These are phyloP conservation scores for Trichosporon ovoides DNA, from an alignment of 1,284 basidiomycete species.

Conservation along the genomic window DNA sequence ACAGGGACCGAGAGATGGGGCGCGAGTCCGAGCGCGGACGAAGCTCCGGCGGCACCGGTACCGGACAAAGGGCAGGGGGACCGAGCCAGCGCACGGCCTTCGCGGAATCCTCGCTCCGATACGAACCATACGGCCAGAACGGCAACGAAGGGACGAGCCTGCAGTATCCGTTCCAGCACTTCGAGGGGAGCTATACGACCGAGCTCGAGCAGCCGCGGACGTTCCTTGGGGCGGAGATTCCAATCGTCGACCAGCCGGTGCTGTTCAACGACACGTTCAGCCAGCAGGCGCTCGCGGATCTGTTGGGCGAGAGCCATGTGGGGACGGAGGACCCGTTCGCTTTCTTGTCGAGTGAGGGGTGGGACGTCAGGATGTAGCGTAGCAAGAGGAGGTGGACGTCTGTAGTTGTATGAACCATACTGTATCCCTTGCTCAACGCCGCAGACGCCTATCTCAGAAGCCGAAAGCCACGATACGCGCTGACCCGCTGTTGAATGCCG, in stretches of 20 bases:
- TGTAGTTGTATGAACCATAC: too few species aligned
- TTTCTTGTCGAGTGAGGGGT: constrained; percentile 21
- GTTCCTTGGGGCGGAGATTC: constrained; percentile 11
- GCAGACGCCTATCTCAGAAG: too few species aligned
- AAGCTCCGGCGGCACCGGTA: too few species aligned
- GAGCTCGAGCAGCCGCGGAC: not conserved
- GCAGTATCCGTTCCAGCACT: constrained; percentile 1
- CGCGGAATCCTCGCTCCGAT: constrained; percentile 4
- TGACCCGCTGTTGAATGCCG: too few species aligned
- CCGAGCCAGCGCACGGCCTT: not conserved
- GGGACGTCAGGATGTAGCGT: constrained; percentile 11
- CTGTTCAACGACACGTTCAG: constrained; percentile 18
- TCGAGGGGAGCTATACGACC: not conserved
- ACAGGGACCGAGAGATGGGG: not conserved
- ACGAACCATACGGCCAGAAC: constrained; percentile 3
- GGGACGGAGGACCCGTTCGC: constrained; percentile 28
- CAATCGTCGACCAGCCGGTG: constrained; percentile 3
- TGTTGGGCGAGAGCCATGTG: constrained; percentile 22
- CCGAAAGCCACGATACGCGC: too few species aligned
- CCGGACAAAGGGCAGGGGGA: too few species aligned
- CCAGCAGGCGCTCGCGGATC: constrained; percentile 19
- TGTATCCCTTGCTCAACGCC: too few species aligned
- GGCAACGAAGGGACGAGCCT: not conserved
- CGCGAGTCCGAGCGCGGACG: too few species aligned
- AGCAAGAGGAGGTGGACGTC: too few species aligned